Base-by-base conservation (phyloP, 2,329 filamentous ascomycete species). In the Colletotrichum graminicola region DNA sequence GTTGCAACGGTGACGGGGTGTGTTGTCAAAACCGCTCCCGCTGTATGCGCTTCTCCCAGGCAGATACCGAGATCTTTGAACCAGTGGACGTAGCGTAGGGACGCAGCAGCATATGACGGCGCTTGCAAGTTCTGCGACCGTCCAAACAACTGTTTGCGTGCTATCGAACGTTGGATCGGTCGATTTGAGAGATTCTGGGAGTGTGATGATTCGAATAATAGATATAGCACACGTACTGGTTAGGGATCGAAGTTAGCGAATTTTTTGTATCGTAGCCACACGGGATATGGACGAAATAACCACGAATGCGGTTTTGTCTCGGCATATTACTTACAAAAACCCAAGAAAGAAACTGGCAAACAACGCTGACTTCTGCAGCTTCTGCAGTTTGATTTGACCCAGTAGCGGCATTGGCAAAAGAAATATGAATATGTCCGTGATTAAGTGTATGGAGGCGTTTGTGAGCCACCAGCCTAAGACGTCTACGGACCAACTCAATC, bases 21-120 rank as follows among this genome's bases (percentile, higher is more conserved):
- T 21, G 21, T 7, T 36, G 41, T 29, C 23, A 8, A 14, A 57
- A 11, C 5, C 29, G 29, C 29, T 34, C 6, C 29, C 21, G 39
- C 39, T 26, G 29, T 23, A 56, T 4, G 60, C 36, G 43, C 43
- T 34, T 16, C 60, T 52, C 5, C 41, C 60, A 2, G 52, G 5
- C 3, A 47, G 6, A 52, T 67, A 57, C 18, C 26, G 26, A 5
- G 57, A 62, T 43, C 49, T 59, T 5, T 45, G 43, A 3, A 41
- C 12, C 7, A 80, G 63, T 18, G 80, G 80, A 2, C 80, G 78
- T 1, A 83, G 74, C 21, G 81, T 82, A 0, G 82, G 82, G 6
- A 83, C 78, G 67, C 81, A 82, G 56, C 80, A 77, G 71, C 82
- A 83, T 16, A 83, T 75, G 71, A 83, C 78, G 66, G 80, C 81